phyloP scores from a whole-genome alignment of 2,329 filamentous ascomycete genomes.

The Cordyceps pruinosa region DNA sequence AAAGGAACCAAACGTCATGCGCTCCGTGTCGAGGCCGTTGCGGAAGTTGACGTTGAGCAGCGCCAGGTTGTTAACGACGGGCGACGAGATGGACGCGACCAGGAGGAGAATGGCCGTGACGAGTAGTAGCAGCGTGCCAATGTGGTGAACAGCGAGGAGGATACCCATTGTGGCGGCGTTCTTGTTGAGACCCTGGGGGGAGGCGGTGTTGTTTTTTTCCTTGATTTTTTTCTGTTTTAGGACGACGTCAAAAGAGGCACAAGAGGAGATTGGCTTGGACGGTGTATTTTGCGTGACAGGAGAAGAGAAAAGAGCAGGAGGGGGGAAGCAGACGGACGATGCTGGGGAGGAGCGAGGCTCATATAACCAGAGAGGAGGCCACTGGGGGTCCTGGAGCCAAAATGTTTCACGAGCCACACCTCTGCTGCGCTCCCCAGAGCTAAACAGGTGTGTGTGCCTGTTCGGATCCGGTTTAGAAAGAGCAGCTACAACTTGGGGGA shows the following conservation, averaged over 20 bases:
- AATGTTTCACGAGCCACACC: constrained; percentile 6
- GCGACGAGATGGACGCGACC: constrained; percentile 51
- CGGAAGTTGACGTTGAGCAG: constrained; percentile 46
- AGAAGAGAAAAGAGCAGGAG: not conserved
- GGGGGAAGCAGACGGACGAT: not conserved
- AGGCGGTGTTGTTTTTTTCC: constrained; percentile 6
- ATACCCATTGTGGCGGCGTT: constrained; percentile 32
- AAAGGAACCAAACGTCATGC: constrained; percentile 52
- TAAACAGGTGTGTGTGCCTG: too few relatives aligned
- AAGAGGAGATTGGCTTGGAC: not conserved
- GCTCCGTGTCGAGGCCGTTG: constrained; percentile 26
- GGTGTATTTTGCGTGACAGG: constrained; percentile 4
- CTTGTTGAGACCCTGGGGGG: not conserved
- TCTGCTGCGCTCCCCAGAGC: not conserved
- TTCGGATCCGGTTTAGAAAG: not conserved
- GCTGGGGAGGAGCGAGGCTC: constrained; percentile 1
- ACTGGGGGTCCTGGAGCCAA: not conserved
- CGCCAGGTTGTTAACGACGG: constrained; percentile 48
- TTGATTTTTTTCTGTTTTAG: not conserved
- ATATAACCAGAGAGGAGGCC: not conserved
- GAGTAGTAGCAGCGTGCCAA: constrained; percentile 53
- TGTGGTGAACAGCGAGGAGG: constrained; percentile 46
- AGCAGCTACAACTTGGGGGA: not conserved
- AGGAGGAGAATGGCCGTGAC: constrained; percentile 48
- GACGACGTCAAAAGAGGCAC: not conserved